Percentiles rank a stretch among this genome's conserved stretches.
phyloP scores from a whole-genome alignment of 129 eudicot species.

The Helianthus tuberosus region DNA sequence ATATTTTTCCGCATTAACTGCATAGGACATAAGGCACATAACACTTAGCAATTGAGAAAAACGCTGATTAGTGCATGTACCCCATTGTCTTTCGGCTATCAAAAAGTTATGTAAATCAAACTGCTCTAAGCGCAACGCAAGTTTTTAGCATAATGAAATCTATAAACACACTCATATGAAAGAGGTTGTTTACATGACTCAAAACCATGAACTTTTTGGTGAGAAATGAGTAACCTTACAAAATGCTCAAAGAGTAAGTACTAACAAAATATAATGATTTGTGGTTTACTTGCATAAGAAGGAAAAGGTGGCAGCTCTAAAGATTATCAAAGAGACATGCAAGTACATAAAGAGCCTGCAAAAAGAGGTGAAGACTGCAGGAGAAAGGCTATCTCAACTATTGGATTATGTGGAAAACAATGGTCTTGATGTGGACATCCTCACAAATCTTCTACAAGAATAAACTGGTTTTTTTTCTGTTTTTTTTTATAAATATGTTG shows the following conservation, averaged over 20 bases:
- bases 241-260: neutral
- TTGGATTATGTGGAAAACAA: slow-evolving; percentile 38
- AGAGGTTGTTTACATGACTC: slow-evolving; percentile 1
- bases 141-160: neutral
- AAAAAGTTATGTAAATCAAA: too few relatives aligned
- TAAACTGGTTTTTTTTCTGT: slow-evolving; percentile 1
- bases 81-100: too few relatives aligned
- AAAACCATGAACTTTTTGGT: neutral
- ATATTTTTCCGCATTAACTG: too few relatives aligned
- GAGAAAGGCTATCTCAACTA: slow-evolving; percentile 43
- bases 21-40: too few relatives aligned
- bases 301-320: slow-evolving; percentile 37
- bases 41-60: too few relatives aligned
- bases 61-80: too few relatives aligned
- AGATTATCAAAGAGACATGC: slow-evolving; percentile 53
- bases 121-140: too few relatives aligned
- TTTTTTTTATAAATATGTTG: neutral
- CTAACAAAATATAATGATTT: neutral
- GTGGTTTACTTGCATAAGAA: slow-evolving; percentile 7
- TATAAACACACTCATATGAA: neutral
- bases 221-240: neutral
- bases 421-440: slow-evolving; percentile 40
- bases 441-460: slow-evolving; percentile 44
- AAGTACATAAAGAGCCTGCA: slow-evolving; percentile 61
- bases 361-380: slow-evolving; percentile 44